Percentiles rank a stretch among this genome's conserved stretches.
These are phyloP conservation scores for Leishmania turanica DNA, from an alignment of 208 protist species.

Conservation along the genomic window DNA sequence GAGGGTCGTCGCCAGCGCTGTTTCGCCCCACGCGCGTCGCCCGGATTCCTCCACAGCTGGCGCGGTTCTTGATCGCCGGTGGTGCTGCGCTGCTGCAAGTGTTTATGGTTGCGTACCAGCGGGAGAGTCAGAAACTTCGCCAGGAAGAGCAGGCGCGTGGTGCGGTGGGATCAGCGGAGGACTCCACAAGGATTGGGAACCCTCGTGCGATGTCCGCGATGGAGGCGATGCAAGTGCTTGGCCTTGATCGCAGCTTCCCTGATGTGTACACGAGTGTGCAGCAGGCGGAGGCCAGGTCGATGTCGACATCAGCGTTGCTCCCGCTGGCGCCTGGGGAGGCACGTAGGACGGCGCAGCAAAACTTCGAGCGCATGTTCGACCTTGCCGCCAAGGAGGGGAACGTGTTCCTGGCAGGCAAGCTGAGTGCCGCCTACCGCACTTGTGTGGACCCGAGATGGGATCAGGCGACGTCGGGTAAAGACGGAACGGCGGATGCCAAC, in stretches of 20 bases:
- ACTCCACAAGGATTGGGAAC: neutral
- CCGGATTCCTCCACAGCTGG: constrained; percentile 63
- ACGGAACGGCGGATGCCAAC: neutral
- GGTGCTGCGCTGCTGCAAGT: constrained; percentile 49
- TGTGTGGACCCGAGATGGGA: constrained; percentile 82
- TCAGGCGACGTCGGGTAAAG: constrained; percentile 8
- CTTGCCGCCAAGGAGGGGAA: constrained; percentile 62
- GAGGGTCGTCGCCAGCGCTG: constrained; percentile 26
- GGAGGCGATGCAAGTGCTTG: constrained; percentile 78
- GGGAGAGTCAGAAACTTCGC: constrained; percentile 41
- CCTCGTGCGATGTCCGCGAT: constrained; percentile 44
- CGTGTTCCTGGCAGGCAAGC: constrained; percentile 77
- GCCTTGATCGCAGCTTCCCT: constrained; percentile 46
- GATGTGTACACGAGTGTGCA: constrained; percentile 18
- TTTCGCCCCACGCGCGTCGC: constrained; percentile 40
- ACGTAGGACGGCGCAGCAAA: constrained; percentile 43
- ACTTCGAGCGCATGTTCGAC: constrained; percentile 69
- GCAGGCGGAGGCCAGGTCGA: constrained; percentile 6
- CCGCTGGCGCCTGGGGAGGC: constrained; percentile 40
- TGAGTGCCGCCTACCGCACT: constrained; percentile 77
- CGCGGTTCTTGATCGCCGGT: constrained; percentile 34
- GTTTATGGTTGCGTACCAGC: constrained; percentile 60
- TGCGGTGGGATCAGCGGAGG: constrained; percentile 2
- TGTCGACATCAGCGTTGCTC: constrained; percentile 5
- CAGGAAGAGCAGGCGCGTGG: constrained; percentile 20